These are phyloP conservation scores for Pogostemon cablin DNA, from an alignment of 257 asterid genomes.

Conservation along the genomic window DNA sequence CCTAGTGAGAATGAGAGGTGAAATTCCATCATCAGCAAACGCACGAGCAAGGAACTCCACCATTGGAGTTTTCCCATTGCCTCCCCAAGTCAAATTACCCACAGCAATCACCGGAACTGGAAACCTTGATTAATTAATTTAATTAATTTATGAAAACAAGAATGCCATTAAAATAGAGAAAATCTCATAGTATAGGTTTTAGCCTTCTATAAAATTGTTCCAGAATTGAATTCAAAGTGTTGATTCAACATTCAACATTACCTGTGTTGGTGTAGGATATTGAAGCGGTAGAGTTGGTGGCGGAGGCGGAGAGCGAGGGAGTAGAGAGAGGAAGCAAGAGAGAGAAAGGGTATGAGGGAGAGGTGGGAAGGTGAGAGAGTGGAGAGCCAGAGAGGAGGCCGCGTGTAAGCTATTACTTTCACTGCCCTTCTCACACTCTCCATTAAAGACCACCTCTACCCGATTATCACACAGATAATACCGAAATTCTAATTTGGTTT, in stretches of 20 bases:
- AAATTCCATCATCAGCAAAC: constrained; percentile 49
- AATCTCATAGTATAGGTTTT: background rate
- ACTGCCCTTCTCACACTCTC: constrained; percentile 61
- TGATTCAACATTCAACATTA: constrained; percentile 9
- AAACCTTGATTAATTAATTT: constrained; percentile 47
- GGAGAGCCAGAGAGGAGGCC: constrained; percentile 44
- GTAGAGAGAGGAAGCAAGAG: constrained; percentile 65
- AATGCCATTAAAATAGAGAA: background rate
- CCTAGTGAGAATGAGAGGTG: constrained; percentile 89
- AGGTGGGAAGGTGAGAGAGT: constrained; percentile 54
- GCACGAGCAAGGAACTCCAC: constrained; percentile 81
- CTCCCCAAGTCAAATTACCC: constrained; percentile 99
- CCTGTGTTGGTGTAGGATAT: constrained; percentile 56
- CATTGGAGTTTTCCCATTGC: constrained; percentile 99
- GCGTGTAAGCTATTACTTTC: constrained; percentile 71
- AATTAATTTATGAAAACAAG: background rate
- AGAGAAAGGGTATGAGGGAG: constrained; percentile 76
- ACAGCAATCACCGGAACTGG: constrained; percentile 89
- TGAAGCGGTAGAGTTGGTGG: constrained; percentile 54
- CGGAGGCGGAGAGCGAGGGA: constrained; percentile 59
- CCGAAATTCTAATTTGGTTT: no score
- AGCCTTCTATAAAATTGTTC: background rate
- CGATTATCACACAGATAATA: no score
- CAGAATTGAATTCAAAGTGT: background rate
- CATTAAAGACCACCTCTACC: constrained; percentile 39